Base-by-base conservation (phyloP, 2,329 filamentous ascomycete species). In the Corynespora cassiicola region DNA sequence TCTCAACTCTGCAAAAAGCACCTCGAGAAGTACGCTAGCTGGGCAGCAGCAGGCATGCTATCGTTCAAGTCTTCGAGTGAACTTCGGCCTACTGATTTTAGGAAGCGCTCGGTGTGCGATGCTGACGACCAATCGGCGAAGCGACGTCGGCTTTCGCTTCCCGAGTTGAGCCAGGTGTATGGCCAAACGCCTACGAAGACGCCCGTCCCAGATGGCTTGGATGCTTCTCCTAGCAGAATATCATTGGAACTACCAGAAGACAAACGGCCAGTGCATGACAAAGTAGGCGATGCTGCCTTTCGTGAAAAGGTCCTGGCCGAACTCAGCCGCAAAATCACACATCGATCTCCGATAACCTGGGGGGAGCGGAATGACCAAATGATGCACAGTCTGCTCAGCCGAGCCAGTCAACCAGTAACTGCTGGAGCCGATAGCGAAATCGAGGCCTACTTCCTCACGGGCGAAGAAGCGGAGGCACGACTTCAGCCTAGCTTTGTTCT, bases 361-460 rank as follows among this genome's bases (percentile, higher is more conserved):
- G 36, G 42, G 41, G 39, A 43, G 39, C 30, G 43, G 29, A 50
- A 50, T 23, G 31, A 19, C 22, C 15, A 44, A 36, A 36, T 26
- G 10, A 50, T 50, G 33, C 19, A 26, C 21, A 34, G 25, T 39
- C 46, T 50, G 15, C 34, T 50, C n/a, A 43, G 36, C 39, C 15
- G 33, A 33, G 42, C 43, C 9, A 43, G 17, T 28, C 32, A 44
- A 34, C 46, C 30, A 29, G 24, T 11, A 7, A 42, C 23, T 6
- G 25, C 18, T 7, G 36, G 31, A 33, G 28, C 34, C 23, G 29
- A 44, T 15, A 40, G 34, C 30, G 19, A 41, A 33, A 27, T 37
- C 24, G 39, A 50, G 25, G 39, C 31, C n/a, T 42, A 50, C 23
- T 47, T 32, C 18, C 20, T 33, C 7, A 50, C 46, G 31, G 21